Percentiles rank a stretch among this genome's conserved stretches.
phyloP scores from a whole-genome alignment of 2,329 filamentous ascomycete genomes.

The Elsinoe arachidis region DNA sequence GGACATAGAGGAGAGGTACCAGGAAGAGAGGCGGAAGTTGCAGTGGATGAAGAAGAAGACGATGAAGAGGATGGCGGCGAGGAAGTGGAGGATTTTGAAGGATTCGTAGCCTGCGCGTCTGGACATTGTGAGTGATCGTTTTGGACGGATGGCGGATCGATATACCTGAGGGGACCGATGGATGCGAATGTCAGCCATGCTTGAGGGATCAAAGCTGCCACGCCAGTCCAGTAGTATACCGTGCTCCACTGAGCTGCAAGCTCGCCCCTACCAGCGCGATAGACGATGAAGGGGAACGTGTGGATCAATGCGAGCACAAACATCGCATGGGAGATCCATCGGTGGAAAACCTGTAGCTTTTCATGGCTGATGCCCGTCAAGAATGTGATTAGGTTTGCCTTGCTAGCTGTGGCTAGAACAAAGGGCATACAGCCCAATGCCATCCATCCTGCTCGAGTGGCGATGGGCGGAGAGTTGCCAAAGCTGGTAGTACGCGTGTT shows the following conservation, averaged over 20 bases:
- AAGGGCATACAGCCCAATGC: slow-evolving; percentile 85
- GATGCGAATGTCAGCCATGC: slow-evolving; percentile 54
- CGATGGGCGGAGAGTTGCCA: slow-evolving; percentile 75
- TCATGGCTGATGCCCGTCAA: slow-evolving; percentile 89
- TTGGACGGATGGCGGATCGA: slow-evolving; percentile 42
- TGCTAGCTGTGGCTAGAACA: slow-evolving; percentile 84
- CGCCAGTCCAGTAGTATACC: slow-evolving; percentile 33
- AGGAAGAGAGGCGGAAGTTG: slow-evolving; percentile 55
- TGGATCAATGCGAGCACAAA: slow-evolving; percentile 76
- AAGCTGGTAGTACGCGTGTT: slow-evolving; percentile 32
- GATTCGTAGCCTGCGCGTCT: slow-evolving; percentile 58
- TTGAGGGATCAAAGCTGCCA: slow-evolving; percentile 49
- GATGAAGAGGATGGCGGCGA: slow-evolving; percentile 54
- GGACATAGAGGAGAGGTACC: slow-evolving; percentile 55
- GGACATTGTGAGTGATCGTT: slow-evolving; percentile 53
- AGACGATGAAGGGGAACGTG: slow-evolving; percentile 80
- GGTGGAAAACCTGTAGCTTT: slow-evolving; percentile 81
- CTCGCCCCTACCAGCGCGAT: slow-evolving; percentile 51
- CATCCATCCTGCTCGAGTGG: slow-evolving; percentile 83
- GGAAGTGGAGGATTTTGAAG: slow-evolving; percentile 61
- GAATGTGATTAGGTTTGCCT: slow-evolving; percentile 75
- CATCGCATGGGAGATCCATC: slow-evolving; percentile 83
- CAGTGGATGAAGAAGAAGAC: slow-evolving; percentile 48
- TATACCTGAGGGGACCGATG: slow-evolving; percentile 59
- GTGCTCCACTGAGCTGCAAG: slow-evolving; percentile 49